Conservation (phyloP, 1,284 basidiomycete genomes). For the Ceratobasidium sp. region DNA sequence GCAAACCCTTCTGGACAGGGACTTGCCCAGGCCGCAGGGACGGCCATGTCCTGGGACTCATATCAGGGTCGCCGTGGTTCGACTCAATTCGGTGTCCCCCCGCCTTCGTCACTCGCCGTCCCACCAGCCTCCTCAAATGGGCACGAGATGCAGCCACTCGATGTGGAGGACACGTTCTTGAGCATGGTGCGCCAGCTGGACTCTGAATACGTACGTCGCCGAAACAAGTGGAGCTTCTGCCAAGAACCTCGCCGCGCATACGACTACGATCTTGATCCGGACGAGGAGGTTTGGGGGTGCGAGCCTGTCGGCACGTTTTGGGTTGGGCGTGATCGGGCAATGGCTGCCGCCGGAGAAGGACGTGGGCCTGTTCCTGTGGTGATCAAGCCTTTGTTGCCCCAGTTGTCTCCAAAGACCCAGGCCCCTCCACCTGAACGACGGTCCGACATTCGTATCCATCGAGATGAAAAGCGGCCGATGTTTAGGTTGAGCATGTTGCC, state of each 20-base stretch:
- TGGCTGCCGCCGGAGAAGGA: slow-evolving; percentile 7
- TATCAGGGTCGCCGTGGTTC: slow-evolving; percentile 17
- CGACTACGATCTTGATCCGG: slow-evolving; percentile 42
- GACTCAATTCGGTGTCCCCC: slow-evolving; percentile 6
- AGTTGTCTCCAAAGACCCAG: slow-evolving; percentile 38
- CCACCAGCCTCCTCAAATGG: slow-evolving; percentile 40
- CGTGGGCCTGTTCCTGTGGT: slow-evolving; percentile 20
- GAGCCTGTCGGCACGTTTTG: slow-evolving; percentile 42
- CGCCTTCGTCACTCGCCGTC: slow-evolving; percentile 17
- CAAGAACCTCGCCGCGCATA: slow-evolving; percentile 44
- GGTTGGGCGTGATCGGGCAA: slow-evolving; percentile 36
- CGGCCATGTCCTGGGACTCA: slow-evolving; percentile 47
- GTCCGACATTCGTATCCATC: slow-evolving; percentile 48
- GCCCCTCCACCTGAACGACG: slow-evolving; percentile 40
- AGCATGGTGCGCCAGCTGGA: slow-evolving; percentile 62
- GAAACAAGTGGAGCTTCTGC: slow-evolving; percentile 61
- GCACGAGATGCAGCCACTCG: slow-evolving; percentile 51
- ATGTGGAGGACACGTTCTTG: slow-evolving; percentile 60
- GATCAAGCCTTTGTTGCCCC: slow-evolving; percentile 38
- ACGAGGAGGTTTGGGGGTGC: slow-evolving; percentile 46
- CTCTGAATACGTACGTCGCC: slow-evolving; percentile 59
- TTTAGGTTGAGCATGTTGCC: slow-evolving; percentile 24
- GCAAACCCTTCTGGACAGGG: slow-evolving; percentile 42
- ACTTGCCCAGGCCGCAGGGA: slow-evolving; percentile 23
- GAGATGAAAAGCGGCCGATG: slow-evolving; percentile 48